Evolutionary conservation across 331 rosid genomes (phyloP), one percentile per base, ranked within the genome.

Genomic region (Pyrus hybrid): DNA sequence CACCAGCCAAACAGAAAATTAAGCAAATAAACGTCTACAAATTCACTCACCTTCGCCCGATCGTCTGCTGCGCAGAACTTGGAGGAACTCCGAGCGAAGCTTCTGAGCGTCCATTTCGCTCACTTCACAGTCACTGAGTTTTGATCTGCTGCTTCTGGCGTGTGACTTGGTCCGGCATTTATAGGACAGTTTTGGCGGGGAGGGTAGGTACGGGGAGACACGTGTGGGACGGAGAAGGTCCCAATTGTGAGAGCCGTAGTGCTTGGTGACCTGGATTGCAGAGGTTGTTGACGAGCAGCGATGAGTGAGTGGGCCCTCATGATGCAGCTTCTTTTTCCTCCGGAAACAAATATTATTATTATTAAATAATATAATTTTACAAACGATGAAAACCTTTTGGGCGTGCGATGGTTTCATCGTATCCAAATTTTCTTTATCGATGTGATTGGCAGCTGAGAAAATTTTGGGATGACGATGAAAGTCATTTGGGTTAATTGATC

Each of bases 21-120:
- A 18, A 49, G 16, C 17, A 68, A 22, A 61, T 35, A 43, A 62
- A 58, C 4, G 12, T 35, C 12, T 18, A 58, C 18, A 5, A 51
- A 51, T 71, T 3, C 8, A 28, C 58, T 35, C 72, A 87, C 96
- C 95, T 84, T 84, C 83, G 21, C 25, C n/a, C 17, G 78, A 33
- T 83, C 96, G 81, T 64, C 92, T 80, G 76, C 84, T 78, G 63
- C 82, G 73, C 54, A 92, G 83, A 25, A 90, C 76, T 25, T 80
- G 68, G 3, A 73, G 89, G 71, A 92, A 92, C 62, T 88, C 84
- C 10, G 83, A 75, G 30, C 92, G 93, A 67, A 90, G 81, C 73
- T 88, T 83, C 37, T 66, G 82, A 54, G 47, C 80, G 62, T 77
- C 58, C 87, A 69, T 86, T 63, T 51, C 7, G 22, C 58, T 51